These are phyloP conservation scores for Myotisia sp. DNA, from an alignment of 2,329 filamentous ascomycete species.

Conservation along the genomic window DNA sequence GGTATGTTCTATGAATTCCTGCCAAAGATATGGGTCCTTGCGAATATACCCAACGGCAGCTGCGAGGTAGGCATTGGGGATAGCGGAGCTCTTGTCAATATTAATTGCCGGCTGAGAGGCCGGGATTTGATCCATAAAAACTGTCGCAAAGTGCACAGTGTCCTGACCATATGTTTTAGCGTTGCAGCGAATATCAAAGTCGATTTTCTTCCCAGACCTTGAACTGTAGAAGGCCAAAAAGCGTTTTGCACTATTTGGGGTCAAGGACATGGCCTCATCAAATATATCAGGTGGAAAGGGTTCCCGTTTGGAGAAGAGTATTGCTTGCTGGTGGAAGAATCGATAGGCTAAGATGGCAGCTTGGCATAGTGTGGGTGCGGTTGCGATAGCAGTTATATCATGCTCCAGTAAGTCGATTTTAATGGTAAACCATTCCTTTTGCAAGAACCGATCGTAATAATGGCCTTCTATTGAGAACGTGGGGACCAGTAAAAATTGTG, in stretches of 20 bases:
- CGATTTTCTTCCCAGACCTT: background rate
- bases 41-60: background rate
- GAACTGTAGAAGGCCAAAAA: background rate
- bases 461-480: constrained; percentile 10
- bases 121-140: constrained; percentile 1
- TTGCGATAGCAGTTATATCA: constrained; percentile 20
- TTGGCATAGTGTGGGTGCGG: constrained; percentile 14
- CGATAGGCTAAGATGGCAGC: constrained; percentile 26
- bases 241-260: background rate
- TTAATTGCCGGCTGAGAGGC: background rate
- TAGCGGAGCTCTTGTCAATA: background rate
- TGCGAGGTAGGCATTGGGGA: background rate
- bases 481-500: constrained; percentile 25
- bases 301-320: background rate
- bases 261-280: background rate
- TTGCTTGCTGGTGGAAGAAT: constrained; percentile 22
- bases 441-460: constrained; percentile 5
- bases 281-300: background rate
- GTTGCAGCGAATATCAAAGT: constrained; percentile 1
- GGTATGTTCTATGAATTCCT: background rate
- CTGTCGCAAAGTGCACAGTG: background rate
- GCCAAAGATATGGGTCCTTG: constrained; percentile 1
- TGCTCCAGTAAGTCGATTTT: constrained; percentile 25
- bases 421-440: constrained; percentile 16
- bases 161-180: background rate